Base-by-base conservation (phyloP, 805 yeast genomes). In the Martiniozyma abietophila region DNA sequence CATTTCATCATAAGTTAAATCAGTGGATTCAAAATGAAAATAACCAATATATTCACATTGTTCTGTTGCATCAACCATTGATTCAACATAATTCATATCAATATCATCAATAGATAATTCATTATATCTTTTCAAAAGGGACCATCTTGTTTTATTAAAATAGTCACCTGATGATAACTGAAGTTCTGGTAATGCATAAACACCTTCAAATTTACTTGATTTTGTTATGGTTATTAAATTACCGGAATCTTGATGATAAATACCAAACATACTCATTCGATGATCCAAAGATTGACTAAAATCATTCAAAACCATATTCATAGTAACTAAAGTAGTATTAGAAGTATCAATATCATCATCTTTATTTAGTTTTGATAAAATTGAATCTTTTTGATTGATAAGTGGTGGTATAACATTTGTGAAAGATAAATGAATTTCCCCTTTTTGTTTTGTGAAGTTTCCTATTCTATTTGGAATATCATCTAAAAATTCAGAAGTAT, bases 11-110 rank as follows among this genome's bases (percentile, higher is more conserved):
- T 59, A 58, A 4, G 71, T 61, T 22, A 70, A 62, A 9, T 64
- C 62, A 11, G 85, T 74, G n/a, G 80, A 70, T 25, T 71, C 71
- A 14, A 82, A 53, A 48, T 85, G 94, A 31, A 84, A 61, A 47
- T 69, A 86, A 1, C 73, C 54, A 14, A 85, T 58, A 42, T 66
- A 76, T 52, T 88, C 97, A 56, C 97, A 88, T 40, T 59, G 67
- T 11, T 49, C 45, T 26, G 51, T 45, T 2, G 29, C 8, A 12
- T 54, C 56, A 4, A 69, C 51, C 14, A 58, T 43, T 14, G 40
- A 44, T 33, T 62, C 64, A 45, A 71, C 46, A 12, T 52, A 49
- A 18, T 58, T 58, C 25, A 54, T 40, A n/a, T 50, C 50, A 4
- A 69, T 42, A 14, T 70, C 68, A 2, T 62, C 59, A 17, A 62